Base-by-base conservation (phyloP, 768 basidiomycete species). In the Panaeolus cyanescens region DNA sequence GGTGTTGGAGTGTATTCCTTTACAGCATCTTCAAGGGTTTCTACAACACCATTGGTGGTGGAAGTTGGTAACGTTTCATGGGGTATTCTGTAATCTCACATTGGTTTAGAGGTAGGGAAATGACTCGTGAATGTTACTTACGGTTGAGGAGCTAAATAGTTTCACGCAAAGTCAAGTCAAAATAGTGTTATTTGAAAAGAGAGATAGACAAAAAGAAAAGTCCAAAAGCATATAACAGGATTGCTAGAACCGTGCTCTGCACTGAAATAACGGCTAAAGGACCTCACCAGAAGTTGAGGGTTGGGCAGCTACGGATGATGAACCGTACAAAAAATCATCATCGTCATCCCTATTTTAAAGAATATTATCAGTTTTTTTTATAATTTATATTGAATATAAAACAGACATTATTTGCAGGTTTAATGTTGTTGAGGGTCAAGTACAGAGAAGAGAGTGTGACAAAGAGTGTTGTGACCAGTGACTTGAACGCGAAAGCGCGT, bases 251-350 rank as follows among this genome's bases (percentile, higher is more conserved):
- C n/a, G n/a, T 54, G 58, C 32, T 37, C 39, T 55, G 33, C 56
- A 53, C 12, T 34, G n/a, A 36, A 36, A 22, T 45, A 22, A 37
- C 28, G 53, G 28, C 6, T 55, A 55, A 64, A 64, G 64, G 64
- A 63, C 77, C 83, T 84, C 77, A 85, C 85, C 81, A 78, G 81
- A 77, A 64, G 72, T 67, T 59, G 71, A 70, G 59, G 72, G 71
- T 69, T 74, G 70, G 54, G 73, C 60, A 42, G 75, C 61, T 61
- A 71, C 69, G 8, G 76, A 65, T 40, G 85, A 77, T 61, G 83
- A 82, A 60, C 91, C 91, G 67, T 92, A 92, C 64, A 92, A 75
- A 71, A 89, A 91, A 25, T 90, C 89, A 73, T 92, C 90, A 69
- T 93, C 91, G 76, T 91, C 90, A 71, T 91, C 89, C 85, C 85